Base-by-base conservation (phyloP, 257 asterid species). In the Solanum boliviense region DNA sequence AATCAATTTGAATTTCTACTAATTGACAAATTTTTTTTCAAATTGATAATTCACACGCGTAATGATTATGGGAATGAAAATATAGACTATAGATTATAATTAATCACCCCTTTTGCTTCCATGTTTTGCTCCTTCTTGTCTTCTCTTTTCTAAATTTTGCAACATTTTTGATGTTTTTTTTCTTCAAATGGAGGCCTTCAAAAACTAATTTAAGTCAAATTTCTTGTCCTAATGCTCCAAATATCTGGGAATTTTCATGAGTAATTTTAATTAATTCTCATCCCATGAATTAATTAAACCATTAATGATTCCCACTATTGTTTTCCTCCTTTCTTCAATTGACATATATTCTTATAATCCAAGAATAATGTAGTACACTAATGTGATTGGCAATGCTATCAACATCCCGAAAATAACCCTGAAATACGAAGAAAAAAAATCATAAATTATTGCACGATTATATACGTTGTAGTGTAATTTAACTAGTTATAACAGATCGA, bases 361-460 rank as follows among this genome's bases (percentile, higher is more conserved):
- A 52, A 93, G 94, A 82, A 93, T 88, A 78, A 93, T 93, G 75
- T 93, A 93, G 85, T 93, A 93, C 23, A 92, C 91, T 62, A 93
- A 84, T 9, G 95, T 93, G 78, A 93, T 93, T 3, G 95, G 95
- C 18, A 93, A 67, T 0, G 95, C 94, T 41, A 93, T 92, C 90
- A 93, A 73, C 94, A 93, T 93, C 8, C 94, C 94, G 15, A 93
- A 93, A 71, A 94, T 94, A 88, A 93, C 96, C 91, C 96, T 94
- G 94, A 16, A 89, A 85, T 87, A 52, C 11, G 62, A 16, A 68
- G 83, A 18, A 13, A 8, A 16, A 79, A 78, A 39, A n/a, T 3
- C 1, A 1, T 8, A 79, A 79, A 44, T 44, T 27, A 20, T 44
- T 3, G 9, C 67, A 27, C 1, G 4, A 2, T 23, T 41, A 2